Conservation (phyloP, 768 basidiomycete species). For the Xerocomus brunneocitrinus region DNA sequence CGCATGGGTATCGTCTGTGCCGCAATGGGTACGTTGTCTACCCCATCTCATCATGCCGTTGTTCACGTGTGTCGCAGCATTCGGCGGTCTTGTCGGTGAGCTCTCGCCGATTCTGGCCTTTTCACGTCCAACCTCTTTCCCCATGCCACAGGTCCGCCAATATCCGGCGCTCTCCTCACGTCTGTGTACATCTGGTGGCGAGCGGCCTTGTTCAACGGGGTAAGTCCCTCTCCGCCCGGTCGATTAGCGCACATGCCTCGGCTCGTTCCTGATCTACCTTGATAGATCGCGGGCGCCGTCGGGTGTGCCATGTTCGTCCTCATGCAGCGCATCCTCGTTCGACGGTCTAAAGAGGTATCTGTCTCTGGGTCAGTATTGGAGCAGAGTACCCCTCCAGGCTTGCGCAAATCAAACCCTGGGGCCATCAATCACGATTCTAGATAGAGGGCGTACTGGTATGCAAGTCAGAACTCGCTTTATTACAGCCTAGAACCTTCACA, state of each 20-base stretch:
- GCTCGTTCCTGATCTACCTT: background rate
- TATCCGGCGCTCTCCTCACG: constrained; percentile 54
- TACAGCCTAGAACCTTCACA: too few species aligned
- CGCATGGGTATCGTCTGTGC: constrained; percentile 50
- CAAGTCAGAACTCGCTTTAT: too few species aligned
- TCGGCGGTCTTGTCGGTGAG: constrained; percentile 22
- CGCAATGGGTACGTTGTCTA: constrained; percentile 34
- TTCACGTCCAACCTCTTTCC: constrained; percentile 22
- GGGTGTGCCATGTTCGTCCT: constrained; percentile 23
- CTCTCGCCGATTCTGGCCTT: background rate
- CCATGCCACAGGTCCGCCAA: constrained; percentile 42
- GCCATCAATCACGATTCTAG: background rate
- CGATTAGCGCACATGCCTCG: background rate
- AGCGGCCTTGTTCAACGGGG: constrained; percentile 50
- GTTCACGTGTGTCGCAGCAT: constrained; percentile 6
- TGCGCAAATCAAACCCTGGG: too few species aligned
- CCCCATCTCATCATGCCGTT: too few species aligned
- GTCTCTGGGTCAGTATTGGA: background rate
- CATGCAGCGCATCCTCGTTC: constrained; percentile 24
- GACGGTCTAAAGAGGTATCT: background rate
- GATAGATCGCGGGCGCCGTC: constrained; percentile 20
- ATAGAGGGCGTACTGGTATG: background rate
- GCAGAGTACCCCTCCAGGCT: background rate
- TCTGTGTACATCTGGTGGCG: constrained; percentile 54
- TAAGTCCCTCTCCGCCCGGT: constrained; percentile 8